These are phyloP conservation scores for Chlorella sp. DNA, from an alignment of 139 green algal species.

Conservation along the genomic window DNA sequence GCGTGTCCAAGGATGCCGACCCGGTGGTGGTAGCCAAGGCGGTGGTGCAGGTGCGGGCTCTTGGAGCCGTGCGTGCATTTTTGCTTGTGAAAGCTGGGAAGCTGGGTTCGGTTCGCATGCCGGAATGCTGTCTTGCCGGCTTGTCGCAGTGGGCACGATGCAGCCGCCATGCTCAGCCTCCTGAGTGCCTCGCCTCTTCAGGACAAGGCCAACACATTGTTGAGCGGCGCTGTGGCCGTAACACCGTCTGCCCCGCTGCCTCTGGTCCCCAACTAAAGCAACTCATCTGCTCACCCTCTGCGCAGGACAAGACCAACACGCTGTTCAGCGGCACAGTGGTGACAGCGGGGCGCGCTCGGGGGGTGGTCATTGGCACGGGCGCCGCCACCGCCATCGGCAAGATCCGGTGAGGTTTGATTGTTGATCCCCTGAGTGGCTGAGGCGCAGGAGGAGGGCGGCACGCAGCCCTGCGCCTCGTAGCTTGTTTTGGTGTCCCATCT, in stretches of 20 bases:
- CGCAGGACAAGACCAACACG: constrained; percentile 92
- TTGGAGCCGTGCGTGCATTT: not conserved
- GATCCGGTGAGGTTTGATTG: constrained; percentile 61
- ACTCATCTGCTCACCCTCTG: no score
- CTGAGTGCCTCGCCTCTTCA: no score
- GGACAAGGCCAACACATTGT: not conserved
- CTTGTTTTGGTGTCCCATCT: no score
- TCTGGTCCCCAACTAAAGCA: no score
- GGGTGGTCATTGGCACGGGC: constrained; percentile 87
- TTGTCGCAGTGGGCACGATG: no score
- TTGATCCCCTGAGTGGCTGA: not conserved
- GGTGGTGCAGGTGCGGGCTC: constrained; percentile 33
- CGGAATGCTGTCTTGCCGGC: no score
- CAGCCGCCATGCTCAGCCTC: no score
- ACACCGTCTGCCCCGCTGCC: not conserved
- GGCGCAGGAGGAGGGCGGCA: no score
- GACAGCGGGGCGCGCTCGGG: constrained; percentile 79
- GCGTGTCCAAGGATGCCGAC: constrained; percentile 81
- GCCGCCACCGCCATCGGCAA: constrained; percentile 97
- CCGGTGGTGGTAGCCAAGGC: constrained; percentile 52
- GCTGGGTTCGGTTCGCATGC: no score
- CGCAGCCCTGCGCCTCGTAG: not conserved
- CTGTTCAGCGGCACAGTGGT: constrained; percentile 97
- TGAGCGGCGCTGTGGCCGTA: not conserved
- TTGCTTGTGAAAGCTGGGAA: no score